These are phyloP conservation scores for Adansonia grandidieri DNA, from an alignment of 441 rosid species.

Conservation along the genomic window DNA sequence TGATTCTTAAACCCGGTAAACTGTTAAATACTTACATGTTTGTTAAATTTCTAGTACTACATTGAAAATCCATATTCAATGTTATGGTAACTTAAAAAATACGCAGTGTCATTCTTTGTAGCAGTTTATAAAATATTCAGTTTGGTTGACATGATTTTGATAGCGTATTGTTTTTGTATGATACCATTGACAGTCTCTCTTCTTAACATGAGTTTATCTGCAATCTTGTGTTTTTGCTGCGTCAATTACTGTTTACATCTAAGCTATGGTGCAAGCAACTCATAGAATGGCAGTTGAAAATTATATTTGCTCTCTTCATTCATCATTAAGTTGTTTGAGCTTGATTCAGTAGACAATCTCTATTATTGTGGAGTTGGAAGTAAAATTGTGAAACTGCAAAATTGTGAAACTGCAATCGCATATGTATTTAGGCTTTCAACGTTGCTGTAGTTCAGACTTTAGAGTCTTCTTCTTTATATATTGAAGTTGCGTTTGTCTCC, in stretches of 20 bases:
- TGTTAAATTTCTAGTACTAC: background rate
- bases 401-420: no score
- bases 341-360: background rate
- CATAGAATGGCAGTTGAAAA: background rate
- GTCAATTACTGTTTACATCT: background rate
- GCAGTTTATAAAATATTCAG: background rate
- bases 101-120: background rate
- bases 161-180: background rate
- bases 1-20: constrained; percentile 43
- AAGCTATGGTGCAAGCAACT: background rate
- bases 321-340: background rate
- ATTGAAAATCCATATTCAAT: background rate
- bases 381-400: no score
- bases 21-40: background rate
- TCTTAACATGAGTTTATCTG: background rate
- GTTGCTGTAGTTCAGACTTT: background rate
- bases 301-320: background rate
- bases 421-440: background rate
- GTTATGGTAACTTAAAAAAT: background rate
- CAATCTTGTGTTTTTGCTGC: background rate
- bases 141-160: background rate
- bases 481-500: background rate
- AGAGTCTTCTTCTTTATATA: background rate
- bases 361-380: background rate
- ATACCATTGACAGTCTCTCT: background rate